Evolutionary conservation across 164 flowering plant species (phyloP), one percentile per base, ranked within the genome.

Genomic region (Magnolia kwangsiensis): DNA sequence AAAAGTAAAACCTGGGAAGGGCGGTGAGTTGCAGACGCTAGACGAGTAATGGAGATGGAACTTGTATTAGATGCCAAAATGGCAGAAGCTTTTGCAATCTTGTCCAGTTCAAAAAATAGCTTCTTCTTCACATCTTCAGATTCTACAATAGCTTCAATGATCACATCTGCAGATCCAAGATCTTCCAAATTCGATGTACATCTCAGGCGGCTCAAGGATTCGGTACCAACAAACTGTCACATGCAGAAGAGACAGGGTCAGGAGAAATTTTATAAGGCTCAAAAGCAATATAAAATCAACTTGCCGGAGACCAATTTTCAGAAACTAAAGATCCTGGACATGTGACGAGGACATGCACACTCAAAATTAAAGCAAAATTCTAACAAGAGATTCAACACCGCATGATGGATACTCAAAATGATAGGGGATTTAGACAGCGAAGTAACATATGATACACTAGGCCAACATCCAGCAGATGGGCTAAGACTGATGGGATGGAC

Each of bases 21-120:
- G 23, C 97, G 86, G 61, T 74, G 79, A 24, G 98, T 94, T 21
- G 87, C 88, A 72, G 95, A 85, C 1, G 96, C 99, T 71, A 96
- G 71, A 51, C 97, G 92, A 74, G 97, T 91, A 58, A 96, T 92
- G 69, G 99, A 92, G 63, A 96, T 96, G 21, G 99, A 94, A 81
- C 99, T 96, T 24, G 99, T 96, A 75, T 96, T 94, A n/a, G 99
- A 92, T 27, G 99, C 97, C 83, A 94, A 84, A 78, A 96, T 90
- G 21, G 96, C 87, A 72, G 95, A 89, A 50, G 73, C 64, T 82
- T 96, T 92, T 9, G 83, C 80, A 50, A 91, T 87, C 80, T 83
- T 88, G 84, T 94, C 98, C 14, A 96, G 82, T 51, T 86, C 82
- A 75, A 77, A 63, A 83, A 94, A 96, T 50, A 94, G 51, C 61